These are phyloP conservation scores for Nicotiana rustica DNA, from an alignment of 305 asterid species.

Conservation along the genomic window DNA sequence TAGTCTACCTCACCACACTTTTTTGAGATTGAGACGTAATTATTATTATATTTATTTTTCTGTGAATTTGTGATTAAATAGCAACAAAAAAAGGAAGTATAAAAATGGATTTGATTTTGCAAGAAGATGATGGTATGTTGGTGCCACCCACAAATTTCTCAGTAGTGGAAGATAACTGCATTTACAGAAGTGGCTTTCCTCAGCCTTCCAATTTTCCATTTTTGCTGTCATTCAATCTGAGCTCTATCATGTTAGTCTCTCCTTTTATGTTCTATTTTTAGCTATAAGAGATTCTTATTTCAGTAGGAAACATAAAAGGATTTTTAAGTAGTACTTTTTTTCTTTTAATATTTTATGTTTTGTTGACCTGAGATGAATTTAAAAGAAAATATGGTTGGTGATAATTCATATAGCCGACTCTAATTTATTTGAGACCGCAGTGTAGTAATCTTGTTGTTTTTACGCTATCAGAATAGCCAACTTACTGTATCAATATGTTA, in stretches of 20 bases:
- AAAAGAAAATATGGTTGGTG: no score
- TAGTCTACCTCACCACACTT: background rate
- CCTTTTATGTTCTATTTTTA: background rate
- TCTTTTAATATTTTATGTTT: no score
- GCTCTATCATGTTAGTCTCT: slow-evolving; percentile 47
- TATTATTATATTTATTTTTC: background rate
- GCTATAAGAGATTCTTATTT: no score
- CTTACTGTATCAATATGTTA: background rate
- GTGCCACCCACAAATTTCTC: slow-evolving; percentile 49
- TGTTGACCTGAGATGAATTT: no score
- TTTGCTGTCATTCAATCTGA: slow-evolving; percentile 49
- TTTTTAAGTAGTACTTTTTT: no score
- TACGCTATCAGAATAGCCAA: background rate
- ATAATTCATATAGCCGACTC: no score
- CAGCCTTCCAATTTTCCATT: slow-evolving; percentile 52
- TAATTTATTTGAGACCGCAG: no score
- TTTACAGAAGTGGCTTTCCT: slow-evolving; percentile 60
- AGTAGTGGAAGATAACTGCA: slow-evolving; percentile 48
- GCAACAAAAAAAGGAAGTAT: background rate
- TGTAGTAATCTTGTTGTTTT: no score
- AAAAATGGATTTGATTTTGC: slow-evolving; percentile 44
- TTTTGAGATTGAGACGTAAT: background rate
- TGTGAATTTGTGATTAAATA: background rate
- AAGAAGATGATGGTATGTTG: slow-evolving; percentile 38
- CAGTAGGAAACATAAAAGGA: no score